Evolutionary conservation across 78 protist genomes (phyloP).

Genomic region (Mantamonas sphyraenae): DNA sequence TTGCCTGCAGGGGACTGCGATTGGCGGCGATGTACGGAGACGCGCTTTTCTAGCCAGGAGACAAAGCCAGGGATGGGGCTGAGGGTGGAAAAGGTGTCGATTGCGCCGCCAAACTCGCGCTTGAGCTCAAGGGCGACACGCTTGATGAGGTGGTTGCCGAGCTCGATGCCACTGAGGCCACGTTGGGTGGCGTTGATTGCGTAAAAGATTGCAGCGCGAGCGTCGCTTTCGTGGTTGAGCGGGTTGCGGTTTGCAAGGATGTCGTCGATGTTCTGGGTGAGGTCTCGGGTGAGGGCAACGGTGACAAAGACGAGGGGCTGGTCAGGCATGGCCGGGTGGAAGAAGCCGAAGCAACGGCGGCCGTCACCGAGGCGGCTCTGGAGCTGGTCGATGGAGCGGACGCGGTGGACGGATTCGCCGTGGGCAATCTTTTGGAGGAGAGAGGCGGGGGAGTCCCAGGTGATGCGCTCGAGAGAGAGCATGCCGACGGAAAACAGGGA

Average conservation of each 20-base stretch:
- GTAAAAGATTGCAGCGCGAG: conserved; percentile 32
- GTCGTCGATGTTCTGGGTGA: conserved; percentile 6
- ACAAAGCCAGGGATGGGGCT: conserved; percentile 49
- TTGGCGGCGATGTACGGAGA: too few relatives aligned
- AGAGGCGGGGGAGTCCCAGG: not conserved
- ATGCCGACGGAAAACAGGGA: not conserved
- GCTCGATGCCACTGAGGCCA: conserved; percentile 38
- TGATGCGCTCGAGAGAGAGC: not conserved
- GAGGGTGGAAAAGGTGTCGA: conserved; percentile 23
- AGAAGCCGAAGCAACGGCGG: conserved; percentile 22
- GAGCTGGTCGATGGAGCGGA: too few relatives aligned
- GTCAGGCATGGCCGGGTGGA: conserved; percentile 24
- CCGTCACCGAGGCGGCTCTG: too few relatives aligned
- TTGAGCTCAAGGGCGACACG: conserved; percentile 4
- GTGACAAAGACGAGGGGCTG: conserved; percentile 30
- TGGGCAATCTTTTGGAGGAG: not conserved
- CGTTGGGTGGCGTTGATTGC: conserved; percentile 21
- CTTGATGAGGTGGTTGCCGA: conserved; percentile 52
- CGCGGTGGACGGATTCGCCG: too few relatives aligned
- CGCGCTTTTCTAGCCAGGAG: too few relatives aligned
- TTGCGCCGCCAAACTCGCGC: too few relatives aligned
- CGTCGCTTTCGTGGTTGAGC: not conserved
- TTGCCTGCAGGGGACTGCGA: too few relatives aligned
- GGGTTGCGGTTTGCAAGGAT: not conserved
- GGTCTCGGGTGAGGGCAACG: not conserved